These are phyloP conservation scores for Penicillium angulare DNA, from an alignment of 495 filamentous ascomycete species.

Conservation along the genomic window DNA sequence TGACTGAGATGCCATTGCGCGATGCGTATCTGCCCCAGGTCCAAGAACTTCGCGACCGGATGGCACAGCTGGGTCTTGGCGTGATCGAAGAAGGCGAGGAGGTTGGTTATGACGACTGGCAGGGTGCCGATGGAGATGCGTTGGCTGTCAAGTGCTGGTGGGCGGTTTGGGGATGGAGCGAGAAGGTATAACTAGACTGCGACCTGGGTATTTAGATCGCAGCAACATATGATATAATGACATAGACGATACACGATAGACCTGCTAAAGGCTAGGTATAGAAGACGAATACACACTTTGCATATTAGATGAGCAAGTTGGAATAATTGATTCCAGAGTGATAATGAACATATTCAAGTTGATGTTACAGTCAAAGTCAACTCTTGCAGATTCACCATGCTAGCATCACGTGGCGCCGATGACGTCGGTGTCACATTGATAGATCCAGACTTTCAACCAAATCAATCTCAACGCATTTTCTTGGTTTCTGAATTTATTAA, in stretches of 20 bases:
- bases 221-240: slow-evolving; percentile 16
- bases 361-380: background rate
- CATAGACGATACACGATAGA: slow-evolving; percentile 40
- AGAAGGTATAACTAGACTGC: slow-evolving; percentile 33
- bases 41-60: slow-evolving; percentile 51
- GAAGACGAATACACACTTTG: slow-evolving; percentile 9
- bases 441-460: background rate
- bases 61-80: slow-evolving; percentile 52
- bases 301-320: too few relatives aligned
- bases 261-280: slow-evolving; percentile 24
- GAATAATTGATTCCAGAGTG: background rate
- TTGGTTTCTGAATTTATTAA: background rate
- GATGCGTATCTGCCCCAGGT: slow-evolving; percentile 55
- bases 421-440: slow-evolving; percentile 2
- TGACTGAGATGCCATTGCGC: slow-evolving; percentile 66
- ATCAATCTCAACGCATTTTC: background rate
- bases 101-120: slow-evolving; percentile 71
- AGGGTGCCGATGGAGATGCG: slow-evolving; percentile 42
- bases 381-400: background rate
- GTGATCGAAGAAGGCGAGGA: slow-evolving; percentile 61
- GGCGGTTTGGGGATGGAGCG: slow-evolving; percentile 59
- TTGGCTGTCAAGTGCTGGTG: slow-evolving; percentile 65
- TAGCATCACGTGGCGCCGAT: slow-evolving; percentile 1
- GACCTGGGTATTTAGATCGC: background rate
- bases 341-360: background rate